phyloP scores from a whole-genome alignment of 139 green algal species.

The Zygnema cylindricum region DNA sequence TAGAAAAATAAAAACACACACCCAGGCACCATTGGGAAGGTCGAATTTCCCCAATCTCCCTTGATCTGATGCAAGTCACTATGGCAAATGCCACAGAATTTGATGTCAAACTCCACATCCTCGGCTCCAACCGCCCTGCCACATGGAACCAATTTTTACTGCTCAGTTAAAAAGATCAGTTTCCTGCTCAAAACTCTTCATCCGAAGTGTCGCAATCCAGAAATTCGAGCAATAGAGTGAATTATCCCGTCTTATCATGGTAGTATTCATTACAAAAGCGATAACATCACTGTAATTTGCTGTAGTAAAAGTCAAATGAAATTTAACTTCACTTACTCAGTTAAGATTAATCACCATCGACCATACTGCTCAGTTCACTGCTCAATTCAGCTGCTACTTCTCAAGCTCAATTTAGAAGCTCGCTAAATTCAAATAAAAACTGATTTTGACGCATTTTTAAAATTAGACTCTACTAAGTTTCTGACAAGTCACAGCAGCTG shows the following conservation, averaged over 20 bases:
- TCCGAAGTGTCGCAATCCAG: neutral
- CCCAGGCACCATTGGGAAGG: conserved; percentile 77
- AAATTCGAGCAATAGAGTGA: neutral
- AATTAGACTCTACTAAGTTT: neutral
- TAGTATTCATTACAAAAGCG: neutral
- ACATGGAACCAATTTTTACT: no score
- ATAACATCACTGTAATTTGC: neutral
- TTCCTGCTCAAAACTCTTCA: no score
- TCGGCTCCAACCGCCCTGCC: neutral
- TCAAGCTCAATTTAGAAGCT: no score
- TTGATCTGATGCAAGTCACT: conserved; percentile 76
- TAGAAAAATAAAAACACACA: conserved; percentile 45
- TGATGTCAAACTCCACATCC: conserved; percentile 27
- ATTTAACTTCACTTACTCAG: neutral
- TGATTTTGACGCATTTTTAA: neutral
- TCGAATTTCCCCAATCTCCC: conserved; percentile 43
- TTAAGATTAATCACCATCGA: no score
- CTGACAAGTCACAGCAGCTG: conserved; percentile 64
- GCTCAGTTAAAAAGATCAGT: no score
- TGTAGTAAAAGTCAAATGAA: neutral
- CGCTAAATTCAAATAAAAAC: neutral
- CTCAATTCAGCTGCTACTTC: no score
- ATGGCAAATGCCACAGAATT: conserved; percentile 78
- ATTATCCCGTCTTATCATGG: neutral
- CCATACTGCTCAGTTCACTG: no score